phyloP scores from a whole-genome alignment of 768 basidiomycete species.

The Rhizopogon salebrosus region DNA sequence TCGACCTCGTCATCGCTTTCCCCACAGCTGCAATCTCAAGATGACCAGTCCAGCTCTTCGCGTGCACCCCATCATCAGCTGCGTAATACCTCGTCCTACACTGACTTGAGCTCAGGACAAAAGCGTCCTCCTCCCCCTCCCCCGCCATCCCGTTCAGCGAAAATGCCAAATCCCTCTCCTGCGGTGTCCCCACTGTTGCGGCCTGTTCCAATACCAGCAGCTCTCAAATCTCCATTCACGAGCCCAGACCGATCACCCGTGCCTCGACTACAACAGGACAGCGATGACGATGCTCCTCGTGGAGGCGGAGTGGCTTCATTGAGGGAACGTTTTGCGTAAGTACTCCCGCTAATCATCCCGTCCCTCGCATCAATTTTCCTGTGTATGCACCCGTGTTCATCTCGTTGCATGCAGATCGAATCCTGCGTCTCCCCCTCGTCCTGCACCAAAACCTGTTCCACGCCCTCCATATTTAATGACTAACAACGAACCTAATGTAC shows the following conservation, averaged over 20 bases:
- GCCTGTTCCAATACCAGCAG: slow-evolving; percentile 39
- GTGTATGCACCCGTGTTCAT: not conserved
- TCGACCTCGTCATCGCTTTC: slow-evolving; percentile 8
- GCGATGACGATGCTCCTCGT: slow-evolving; percentile 10
- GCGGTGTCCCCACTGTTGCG: slow-evolving; percentile 46
- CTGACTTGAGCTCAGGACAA: slow-evolving; percentile 41
- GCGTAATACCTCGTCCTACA: slow-evolving; percentile 46
- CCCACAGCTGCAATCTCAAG: not conserved
- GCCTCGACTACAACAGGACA: slow-evolving; percentile 9
- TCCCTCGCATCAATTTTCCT: not conserved
- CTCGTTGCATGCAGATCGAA: slow-evolving; percentile 8
- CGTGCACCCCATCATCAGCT: slow-evolving; percentile 28
- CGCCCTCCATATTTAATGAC: slow-evolving; percentile 15
- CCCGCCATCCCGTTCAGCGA: slow-evolving; percentile 36
- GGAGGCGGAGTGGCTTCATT: not conserved
- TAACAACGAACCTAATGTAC: slow-evolving; percentile 13
- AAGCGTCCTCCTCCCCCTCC: slow-evolving; percentile 60
- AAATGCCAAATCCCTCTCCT: slow-evolving; percentile 34
- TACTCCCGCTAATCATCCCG: not conserved
- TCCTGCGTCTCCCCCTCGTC: slow-evolving; percentile 11
- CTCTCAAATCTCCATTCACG: slow-evolving; percentile 12
- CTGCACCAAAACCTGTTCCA: slow-evolving; percentile 10
- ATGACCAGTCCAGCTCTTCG: not conserved
- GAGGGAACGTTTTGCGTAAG: slow-evolving; percentile 1
- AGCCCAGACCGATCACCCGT: slow-evolving; percentile 16